phyloP scores from a whole-genome alignment of 768 basidiomycete species.

The Fomitopsis serialis region DNA sequence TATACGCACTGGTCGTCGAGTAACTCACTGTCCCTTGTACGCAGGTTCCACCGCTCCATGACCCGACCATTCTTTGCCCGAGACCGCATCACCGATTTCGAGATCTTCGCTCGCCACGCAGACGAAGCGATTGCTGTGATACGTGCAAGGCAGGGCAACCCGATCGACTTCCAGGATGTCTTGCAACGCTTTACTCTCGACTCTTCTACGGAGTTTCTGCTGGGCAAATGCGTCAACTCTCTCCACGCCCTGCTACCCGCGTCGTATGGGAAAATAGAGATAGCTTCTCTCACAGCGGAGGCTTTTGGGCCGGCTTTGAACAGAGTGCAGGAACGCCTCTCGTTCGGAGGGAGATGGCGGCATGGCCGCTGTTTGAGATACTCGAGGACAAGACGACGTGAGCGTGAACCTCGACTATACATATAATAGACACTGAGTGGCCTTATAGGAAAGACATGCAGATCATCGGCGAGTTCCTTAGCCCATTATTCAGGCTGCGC shows the following conservation, averaged over 20 bases:
- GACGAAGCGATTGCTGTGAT: conserved; percentile 23
- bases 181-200: conserved; percentile 46
- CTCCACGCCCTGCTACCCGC: conserved; percentile 31
- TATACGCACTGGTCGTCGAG: neutral
- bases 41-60: conserved; percentile 57
- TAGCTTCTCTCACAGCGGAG: neutral
- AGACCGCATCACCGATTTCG: conserved; percentile 55
- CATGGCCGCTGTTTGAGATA: conserved; percentile 42
- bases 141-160: neutral
- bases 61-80: conserved; percentile 59
- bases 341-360: neutral
- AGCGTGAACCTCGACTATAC: neutral
- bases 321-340: neutral
- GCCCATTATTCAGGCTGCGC: conserved; percentile 47
- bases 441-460: neutral
- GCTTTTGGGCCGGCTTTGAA: conserved; percentile 22
- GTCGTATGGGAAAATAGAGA: conserved; percentile 17
- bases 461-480: conserved; percentile 31
- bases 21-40: neutral
- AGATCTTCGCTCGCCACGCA: conserved; percentile 53
- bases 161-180: conserved; percentile 24
- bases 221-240: conserved; percentile 36
- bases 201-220: conserved; percentile 52
- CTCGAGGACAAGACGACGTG: conserved; percentile 31
- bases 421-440: neutral